Evolutionary conservation across 805 yeast genomes (phyloP).

Genomic region (Candida sithepensis): DNA sequence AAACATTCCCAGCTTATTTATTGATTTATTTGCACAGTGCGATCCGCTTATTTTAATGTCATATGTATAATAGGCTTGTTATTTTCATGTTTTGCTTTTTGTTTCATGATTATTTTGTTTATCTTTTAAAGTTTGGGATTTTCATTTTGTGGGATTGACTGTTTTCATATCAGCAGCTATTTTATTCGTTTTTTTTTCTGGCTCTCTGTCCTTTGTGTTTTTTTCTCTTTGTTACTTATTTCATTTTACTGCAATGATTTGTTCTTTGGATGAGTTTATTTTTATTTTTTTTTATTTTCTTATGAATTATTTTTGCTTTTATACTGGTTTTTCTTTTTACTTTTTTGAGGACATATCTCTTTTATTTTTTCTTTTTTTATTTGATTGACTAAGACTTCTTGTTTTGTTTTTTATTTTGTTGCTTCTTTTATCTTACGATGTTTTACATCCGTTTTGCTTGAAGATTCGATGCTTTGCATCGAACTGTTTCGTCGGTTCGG

Average conservation of each 20-base stretch:
- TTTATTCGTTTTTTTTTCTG: not conserved
- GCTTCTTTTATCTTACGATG: no score
- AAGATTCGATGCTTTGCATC: no score
- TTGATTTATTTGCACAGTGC: not conserved
- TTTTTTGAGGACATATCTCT: not conserved
- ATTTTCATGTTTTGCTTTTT: not conserved
- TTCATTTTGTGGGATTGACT: not conserved
- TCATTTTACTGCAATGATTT: not conserved
- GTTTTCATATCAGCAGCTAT: not conserved
- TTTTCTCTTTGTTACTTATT: not conserved
- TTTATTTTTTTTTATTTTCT: not conserved
- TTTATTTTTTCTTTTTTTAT: not conserved
- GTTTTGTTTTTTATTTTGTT: no score
- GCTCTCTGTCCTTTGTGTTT: not conserved
- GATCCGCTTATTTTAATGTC: not conserved
- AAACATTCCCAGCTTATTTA: not conserved
- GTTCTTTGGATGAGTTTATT: not conserved
- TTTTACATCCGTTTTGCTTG: no score
- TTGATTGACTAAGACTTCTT: not conserved
- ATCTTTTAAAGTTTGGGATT: constrained; percentile 1
- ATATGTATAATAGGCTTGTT: constrained; percentile 1
- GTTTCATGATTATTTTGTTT: not conserved
- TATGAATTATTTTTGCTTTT: not conserved
- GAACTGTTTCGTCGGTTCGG: no score
- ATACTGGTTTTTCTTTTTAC: not conserved